phyloP scores from a whole-genome alignment of 768 basidiomycete species.

The Pulveroboletus sp. region DNA sequence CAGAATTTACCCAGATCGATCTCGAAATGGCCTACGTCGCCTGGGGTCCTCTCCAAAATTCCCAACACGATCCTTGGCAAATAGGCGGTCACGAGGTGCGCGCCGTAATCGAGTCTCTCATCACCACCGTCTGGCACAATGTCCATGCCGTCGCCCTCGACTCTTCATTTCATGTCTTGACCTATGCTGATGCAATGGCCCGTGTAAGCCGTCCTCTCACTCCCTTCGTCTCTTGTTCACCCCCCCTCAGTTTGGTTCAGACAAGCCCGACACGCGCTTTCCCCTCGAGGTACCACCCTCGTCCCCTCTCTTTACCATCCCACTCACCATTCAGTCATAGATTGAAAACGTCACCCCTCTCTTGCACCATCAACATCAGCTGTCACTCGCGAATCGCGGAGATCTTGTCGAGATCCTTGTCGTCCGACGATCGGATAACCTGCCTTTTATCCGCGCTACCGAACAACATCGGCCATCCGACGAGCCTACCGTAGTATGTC shows the following conservation, averaged over 20 bases:
- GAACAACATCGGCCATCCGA: slow-evolving; percentile 12
- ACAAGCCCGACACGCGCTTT: slow-evolving; percentile 93
- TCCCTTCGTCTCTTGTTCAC: slow-evolving; percentile 19
- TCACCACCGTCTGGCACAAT: slow-evolving; percentile 74
- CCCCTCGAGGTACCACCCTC: slow-evolving; percentile 68
- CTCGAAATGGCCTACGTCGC: slow-evolving; percentile 94
- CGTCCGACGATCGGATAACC: slow-evolving; percentile 28
- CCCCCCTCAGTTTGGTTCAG: slow-evolving; percentile 76
- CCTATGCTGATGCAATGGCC: slow-evolving; percentile 88
- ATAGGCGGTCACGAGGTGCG: slow-evolving; percentile 87
- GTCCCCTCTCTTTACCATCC: background rate
- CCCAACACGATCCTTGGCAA: slow-evolving; percentile 54
- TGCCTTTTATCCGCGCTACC: slow-evolving; percentile 28
- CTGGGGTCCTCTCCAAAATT: slow-evolving; percentile 49
- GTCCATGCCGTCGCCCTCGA: slow-evolving; percentile 63
- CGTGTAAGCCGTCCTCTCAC: slow-evolving; percentile 48
- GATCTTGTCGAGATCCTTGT: slow-evolving; percentile 32
- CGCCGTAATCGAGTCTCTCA: slow-evolving; percentile 70
- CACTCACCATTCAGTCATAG: slow-evolving; percentile 24
- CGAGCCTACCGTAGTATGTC: slow-evolving; percentile 29
- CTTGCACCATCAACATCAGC: slow-evolving; percentile 28
- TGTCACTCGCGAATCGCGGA: slow-evolving; percentile 23
- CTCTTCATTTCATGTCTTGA: slow-evolving; percentile 73
- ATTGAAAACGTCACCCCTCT: slow-evolving; percentile 32
- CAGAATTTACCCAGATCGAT: slow-evolving; percentile 97